These are phyloP conservation scores for Boletus reticulatus DNA, from an alignment of 768 basidiomycete species.

Conservation along the genomic window DNA sequence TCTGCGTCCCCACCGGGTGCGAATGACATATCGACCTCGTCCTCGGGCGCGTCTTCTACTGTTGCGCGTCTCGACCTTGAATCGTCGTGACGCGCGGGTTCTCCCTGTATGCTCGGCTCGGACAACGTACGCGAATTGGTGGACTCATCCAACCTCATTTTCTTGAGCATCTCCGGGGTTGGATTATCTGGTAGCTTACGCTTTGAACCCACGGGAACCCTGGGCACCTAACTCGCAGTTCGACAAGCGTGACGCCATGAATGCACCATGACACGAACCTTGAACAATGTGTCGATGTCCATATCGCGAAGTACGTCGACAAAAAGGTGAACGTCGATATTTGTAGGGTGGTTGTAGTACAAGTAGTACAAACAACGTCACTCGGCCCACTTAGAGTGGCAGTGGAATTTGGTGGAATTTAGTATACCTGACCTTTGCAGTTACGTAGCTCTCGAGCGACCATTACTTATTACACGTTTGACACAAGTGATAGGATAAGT, in stretches of 20 bases:
- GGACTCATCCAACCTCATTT: constrained; percentile 57
- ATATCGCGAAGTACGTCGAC: constrained; percentile 21
- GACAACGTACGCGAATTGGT: constrained; percentile 1
- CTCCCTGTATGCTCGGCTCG: constrained; percentile 8
- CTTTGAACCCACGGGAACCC: constrained; percentile 64
- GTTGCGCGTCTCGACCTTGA: constrained; percentile 42
- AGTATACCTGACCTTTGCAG: no score
- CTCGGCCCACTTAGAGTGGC: no score
- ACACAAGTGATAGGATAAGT: constrained; percentile 2
- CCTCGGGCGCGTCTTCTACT: constrained; percentile 55
- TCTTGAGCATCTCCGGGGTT: constrained; percentile 80
- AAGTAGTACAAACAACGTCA: background rate
- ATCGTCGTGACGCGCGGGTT: constrained; percentile 2
- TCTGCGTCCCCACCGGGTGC: constrained; percentile 88
- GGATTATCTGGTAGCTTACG: constrained; percentile 76
- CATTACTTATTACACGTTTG: constrained; percentile 3
- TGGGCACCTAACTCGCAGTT: constrained; percentile 50
- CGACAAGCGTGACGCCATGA: background rate
- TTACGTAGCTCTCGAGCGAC: background rate
- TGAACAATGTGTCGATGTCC: constrained; percentile 53
- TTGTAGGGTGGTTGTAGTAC: background rate
- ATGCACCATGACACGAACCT: constrained; percentile 29
- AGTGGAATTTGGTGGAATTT: no score
- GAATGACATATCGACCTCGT: constrained; percentile 44
- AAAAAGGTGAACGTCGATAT: background rate